A percentile compares a stretch with the other conserved stretches of the same genome.
These are phyloP conservation scores for Gossypium gossypioides DNA, from an alignment of 441 rosid species.

Conservation along the genomic window DNA sequence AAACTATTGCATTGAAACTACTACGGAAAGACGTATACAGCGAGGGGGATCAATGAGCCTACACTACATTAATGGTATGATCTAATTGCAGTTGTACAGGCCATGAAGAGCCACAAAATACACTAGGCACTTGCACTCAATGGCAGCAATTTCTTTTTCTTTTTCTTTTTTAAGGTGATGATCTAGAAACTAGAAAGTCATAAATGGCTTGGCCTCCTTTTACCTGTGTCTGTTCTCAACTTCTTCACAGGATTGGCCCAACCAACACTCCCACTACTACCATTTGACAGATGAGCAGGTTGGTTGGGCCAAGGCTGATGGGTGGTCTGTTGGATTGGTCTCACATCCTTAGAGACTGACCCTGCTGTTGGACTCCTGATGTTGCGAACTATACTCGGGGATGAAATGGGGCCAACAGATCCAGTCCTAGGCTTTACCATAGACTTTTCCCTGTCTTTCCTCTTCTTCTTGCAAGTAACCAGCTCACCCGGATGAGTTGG, in stretches of 20 bases:
- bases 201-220: constrained; percentile 82
- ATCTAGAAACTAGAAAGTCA: constrained; percentile 24
- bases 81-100: constrained; percentile 24
- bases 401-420: constrained; percentile 67
- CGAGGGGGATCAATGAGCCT: constrained; percentile 20
- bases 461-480: constrained; percentile 95
- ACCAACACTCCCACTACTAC: constrained; percentile 55
- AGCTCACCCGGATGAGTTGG: constrained; percentile 84
- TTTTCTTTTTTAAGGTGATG: constrained; percentile 6
- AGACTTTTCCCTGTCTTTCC: constrained; percentile 90
- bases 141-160: constrained; percentile 10
- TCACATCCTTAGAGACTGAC: constrained; percentile 46
- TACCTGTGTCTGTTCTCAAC: constrained; percentile 88
- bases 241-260: constrained; percentile 99
- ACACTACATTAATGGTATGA: constrained; percentile 28
- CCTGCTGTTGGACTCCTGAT: constrained; percentile 48
- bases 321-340: constrained; percentile 34
- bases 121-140: constrained; percentile 16
- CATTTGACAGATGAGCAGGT: constrained; percentile 42
- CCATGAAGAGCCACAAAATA: constrained; percentile 15
- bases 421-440: constrained; percentile 52
- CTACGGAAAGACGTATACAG: constrained; percentile 17
- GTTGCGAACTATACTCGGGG: constrained; percentile 57
- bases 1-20: constrained; percentile 23
- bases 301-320: constrained; percentile 71